phyloP scores from a whole-genome alignment of 768 basidiomycete species.

The Termitomyces sp. region DNA sequence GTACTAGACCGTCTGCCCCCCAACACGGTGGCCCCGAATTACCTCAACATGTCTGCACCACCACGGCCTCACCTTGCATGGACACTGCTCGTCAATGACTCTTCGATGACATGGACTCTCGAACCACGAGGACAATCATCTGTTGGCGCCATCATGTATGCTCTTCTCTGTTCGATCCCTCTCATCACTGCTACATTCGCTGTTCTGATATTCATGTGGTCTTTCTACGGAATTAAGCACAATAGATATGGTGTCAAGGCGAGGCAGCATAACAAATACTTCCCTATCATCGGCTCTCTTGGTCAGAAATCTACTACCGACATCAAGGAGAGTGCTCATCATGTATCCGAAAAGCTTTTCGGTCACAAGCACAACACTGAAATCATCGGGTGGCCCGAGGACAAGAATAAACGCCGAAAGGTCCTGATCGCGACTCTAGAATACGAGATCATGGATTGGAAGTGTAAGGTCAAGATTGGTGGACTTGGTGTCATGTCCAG shows the following conservation, averaged over 20 bases:
- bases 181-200: slow-evolving; percentile 82
- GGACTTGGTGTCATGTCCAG: slow-evolving; percentile 97
- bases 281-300: slow-evolving; percentile 77
- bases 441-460: slow-evolving; percentile 97
- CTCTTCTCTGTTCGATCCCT: slow-evolving; percentile 76
- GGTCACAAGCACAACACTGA: slow-evolving; percentile 62
- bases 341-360: slow-evolving; percentile 72
- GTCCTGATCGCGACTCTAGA: slow-evolving; percentile 91
- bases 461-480: slow-evolving; percentile 96
- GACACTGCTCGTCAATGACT: slow-evolving; percentile 78
- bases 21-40: slow-evolving; percentile 82
- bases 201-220: slow-evolving; percentile 88
- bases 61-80: slow-evolving; percentile 87
- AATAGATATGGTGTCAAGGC: slow-evolving; percentile 87
- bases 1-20: slow-evolving; percentile 89
- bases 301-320: slow-evolving; percentile 68
- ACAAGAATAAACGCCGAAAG: slow-evolving; percentile 85
- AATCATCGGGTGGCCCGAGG: slow-evolving; percentile 95
- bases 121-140: slow-evolving; percentile 78
- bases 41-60: slow-evolving; percentile 88
- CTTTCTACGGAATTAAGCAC: slow-evolving; percentile 94
- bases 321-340: slow-evolving; percentile 55
- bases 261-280: slow-evolving; percentile 72
- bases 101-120: slow-evolving; percentile 71
- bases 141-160: slow-evolving; percentile 86